A percentile compares a stretch with the other conserved stretches of the same genome.
phyloP scores from a whole-genome alignment of 495 filamentous ascomycete genomes.

The Daldinia decipiens region DNA sequence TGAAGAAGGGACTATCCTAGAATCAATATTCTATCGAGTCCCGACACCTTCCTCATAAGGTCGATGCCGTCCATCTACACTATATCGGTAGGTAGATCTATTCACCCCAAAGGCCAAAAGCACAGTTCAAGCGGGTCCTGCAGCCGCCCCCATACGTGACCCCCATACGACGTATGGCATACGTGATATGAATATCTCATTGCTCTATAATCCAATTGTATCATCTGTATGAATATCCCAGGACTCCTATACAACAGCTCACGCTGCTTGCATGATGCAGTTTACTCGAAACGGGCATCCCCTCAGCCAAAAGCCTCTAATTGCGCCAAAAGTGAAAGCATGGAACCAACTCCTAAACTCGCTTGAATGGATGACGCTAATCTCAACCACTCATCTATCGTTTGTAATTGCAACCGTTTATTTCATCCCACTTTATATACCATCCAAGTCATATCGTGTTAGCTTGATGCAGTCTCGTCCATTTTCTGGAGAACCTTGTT shows the following conservation, averaged over 20 bases:
- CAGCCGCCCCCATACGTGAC: conserved; percentile 3
- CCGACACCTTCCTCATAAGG: conserved; percentile 24
- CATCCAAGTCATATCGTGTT: conserved; percentile 14
- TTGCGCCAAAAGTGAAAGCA: conserved; percentile 38
- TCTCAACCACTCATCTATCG: conserved; percentile 10
- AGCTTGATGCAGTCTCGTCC: conserved; percentile 41
- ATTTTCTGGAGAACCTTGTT: conserved; percentile 60
- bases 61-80: conserved; percentile 15
- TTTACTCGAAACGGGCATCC: conserved; percentile 27
- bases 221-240: conserved; percentile 27
- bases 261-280: conserved; percentile 36
- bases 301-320: conserved; percentile 32
- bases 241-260: conserved; percentile 35
- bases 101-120: conserved; percentile 23
- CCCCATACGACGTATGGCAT: no score
- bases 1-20: neutral
- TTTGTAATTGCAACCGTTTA: conserved; percentile 11
- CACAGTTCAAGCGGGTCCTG: conserved; percentile 20
- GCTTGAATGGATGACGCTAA: conserved; percentile 33
- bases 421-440: conserved; percentile 6
- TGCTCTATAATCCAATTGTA: conserved; percentile 21
- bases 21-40: neutral
- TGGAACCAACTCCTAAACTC: conserved; percentile 40
- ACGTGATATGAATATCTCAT: conserved; percentile 16
- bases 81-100: conserved; percentile 1